Evolutionary conservation across 495 filamentous ascomycete species (phyloP).

Genomic region (Tuber calosporum): DNA sequence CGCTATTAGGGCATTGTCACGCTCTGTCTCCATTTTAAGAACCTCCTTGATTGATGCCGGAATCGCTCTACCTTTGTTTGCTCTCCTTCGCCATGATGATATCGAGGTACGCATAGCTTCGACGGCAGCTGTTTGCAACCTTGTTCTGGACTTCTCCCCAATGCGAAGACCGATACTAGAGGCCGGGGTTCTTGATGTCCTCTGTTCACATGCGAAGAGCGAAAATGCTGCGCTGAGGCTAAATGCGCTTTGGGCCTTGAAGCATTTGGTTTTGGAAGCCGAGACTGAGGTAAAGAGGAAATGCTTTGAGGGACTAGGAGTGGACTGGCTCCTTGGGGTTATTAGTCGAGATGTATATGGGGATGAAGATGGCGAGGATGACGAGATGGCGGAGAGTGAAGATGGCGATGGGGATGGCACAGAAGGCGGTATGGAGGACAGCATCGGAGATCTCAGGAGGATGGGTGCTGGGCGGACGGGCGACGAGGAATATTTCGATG

Average conservation of each 20-base stretch:
- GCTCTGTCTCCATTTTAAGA: conserved; percentile 73
- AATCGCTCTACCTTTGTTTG: conserved; percentile 70
- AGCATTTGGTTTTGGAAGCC: conserved; percentile 68
- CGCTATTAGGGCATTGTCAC: conserved; percentile 65
- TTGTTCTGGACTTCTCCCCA: conserved; percentile 78
- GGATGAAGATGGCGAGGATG: conserved; percentile 58
- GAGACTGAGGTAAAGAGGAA: conserved; percentile 62
- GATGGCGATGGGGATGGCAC: conserved; percentile 24
- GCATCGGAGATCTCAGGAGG: conserved; percentile 44
- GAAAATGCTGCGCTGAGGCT: conserved; percentile 62
- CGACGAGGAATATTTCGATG: conserved; percentile 33
- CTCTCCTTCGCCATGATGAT: conserved; percentile 65
- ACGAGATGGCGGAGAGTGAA: conserved; percentile 50
- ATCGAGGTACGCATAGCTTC: conserved; percentile 79
- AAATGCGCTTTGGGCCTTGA: conserved; percentile 85
- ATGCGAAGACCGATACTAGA: conserved; percentile 76
- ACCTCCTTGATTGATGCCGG: conserved; percentile 81
- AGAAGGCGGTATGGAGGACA: conserved; percentile 47
- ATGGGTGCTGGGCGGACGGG: conserved; percentile 15
- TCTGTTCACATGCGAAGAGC: conserved; percentile 80
- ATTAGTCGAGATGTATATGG: conserved; percentile 47
- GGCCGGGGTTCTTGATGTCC: conserved; percentile 63
- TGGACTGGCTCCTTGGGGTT: conserved; percentile 70
- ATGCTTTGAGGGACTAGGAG: conserved; percentile 66
- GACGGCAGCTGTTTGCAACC: conserved; percentile 70